A percentile compares a stretch with the other conserved stretches of the same genome.
Conservation (phyloP, 345 rosid genomes). For the Trapa incisa region DNA sequence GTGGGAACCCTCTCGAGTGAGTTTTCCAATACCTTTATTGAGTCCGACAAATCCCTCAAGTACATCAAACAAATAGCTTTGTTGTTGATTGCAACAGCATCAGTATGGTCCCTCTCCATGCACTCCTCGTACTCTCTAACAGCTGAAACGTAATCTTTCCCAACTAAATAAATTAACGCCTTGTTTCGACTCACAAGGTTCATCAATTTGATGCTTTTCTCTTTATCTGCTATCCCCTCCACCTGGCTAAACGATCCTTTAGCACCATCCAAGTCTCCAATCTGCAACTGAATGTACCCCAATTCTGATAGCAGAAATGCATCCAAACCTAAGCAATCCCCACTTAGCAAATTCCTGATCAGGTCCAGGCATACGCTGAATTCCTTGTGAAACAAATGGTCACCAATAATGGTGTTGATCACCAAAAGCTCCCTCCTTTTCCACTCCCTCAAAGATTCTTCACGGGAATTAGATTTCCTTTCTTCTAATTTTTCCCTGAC, state of each 20-base stretch:
- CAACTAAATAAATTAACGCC: conserved; percentile 75
- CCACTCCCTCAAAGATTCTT: conserved; percentile 44
- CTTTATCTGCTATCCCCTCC: conserved; percentile 35
- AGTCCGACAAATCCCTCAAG: conserved; percentile 71
- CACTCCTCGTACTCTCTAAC: conserved; percentile 86
- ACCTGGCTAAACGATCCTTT: conserved; percentile 42
- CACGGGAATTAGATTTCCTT: conserved; percentile 14
- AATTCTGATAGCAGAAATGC: conserved; percentile 59
- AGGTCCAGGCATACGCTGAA: conserved; percentile 55
- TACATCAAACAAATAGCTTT: conserved; percentile 92
- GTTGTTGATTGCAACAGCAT: conserved; percentile 67
- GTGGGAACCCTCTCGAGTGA: conserved; percentile 84
- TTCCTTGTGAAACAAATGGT: conserved; percentile 65
- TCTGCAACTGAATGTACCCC: conserved; percentile 82
- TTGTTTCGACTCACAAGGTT: conserved; percentile 73
- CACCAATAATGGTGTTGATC: conserved; percentile 49
- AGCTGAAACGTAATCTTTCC: conserved; percentile 81
- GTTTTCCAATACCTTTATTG: conserved; percentile 80
- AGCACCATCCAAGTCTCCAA: conserved; percentile 79
- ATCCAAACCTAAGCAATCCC: conserved; percentile 29
- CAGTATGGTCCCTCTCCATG: conserved; percentile 70
- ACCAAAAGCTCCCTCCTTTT: conserved; percentile 56
- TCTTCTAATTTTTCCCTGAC: conserved; percentile 33
- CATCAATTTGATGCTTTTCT: conserved; percentile 40
- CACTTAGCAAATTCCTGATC: conserved; percentile 33